A percentile compares a stretch with the other conserved stretches of the same genome.
Evolutionary conservation across 2,329 filamentous ascomycete species (phyloP).

Genomic region (Hypomyces perniciosus): DNA sequence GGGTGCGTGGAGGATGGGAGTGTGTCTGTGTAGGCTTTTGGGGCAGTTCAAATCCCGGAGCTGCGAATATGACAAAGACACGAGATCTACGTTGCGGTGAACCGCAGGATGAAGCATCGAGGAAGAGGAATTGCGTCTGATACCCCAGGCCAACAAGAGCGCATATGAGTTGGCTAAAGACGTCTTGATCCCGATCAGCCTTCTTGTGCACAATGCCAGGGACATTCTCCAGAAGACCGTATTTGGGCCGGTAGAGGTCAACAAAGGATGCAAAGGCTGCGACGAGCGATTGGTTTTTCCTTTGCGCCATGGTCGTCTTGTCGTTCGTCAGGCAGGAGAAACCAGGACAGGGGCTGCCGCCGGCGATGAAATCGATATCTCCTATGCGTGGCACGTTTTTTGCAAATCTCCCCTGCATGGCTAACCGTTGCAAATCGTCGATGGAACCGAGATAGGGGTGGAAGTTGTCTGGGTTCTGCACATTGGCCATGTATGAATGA

Average conservation of each 20-base stretch:
- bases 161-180: constrained; percentile 68
- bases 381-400: constrained; percentile 51
- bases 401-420: constrained; percentile 45
- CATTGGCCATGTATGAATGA: constrained; percentile 69
- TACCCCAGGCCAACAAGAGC: constrained; percentile 72
- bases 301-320: constrained; percentile 47
- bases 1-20: constrained; percentile 42
- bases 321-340: constrained; percentile 61
- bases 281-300: constrained; percentile 69
- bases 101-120: constrained; percentile 65
- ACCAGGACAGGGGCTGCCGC: constrained; percentile 71
- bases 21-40: constrained; percentile 55
- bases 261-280: constrained; percentile 70
- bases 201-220: constrained; percentile 52
- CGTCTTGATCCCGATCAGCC: constrained; percentile 48
- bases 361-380: constrained; percentile 62
- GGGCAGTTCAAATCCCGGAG: constrained; percentile 56
- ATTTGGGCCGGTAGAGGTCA: constrained; percentile 69
- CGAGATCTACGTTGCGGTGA: constrained; percentile 60
- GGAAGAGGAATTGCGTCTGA: constrained; percentile 60
- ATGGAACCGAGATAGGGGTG: constrained; percentile 65
- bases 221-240: constrained; percentile 74
- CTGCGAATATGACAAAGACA: constrained; percentile 66
- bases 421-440: constrained; percentile 56
- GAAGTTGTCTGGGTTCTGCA: constrained; percentile 31